Evolutionary conservation across 257 asterid genomes (phyloP), one percentile per base, ranked within the genome.

Genomic region (Fraxinus excelsior): DNA sequence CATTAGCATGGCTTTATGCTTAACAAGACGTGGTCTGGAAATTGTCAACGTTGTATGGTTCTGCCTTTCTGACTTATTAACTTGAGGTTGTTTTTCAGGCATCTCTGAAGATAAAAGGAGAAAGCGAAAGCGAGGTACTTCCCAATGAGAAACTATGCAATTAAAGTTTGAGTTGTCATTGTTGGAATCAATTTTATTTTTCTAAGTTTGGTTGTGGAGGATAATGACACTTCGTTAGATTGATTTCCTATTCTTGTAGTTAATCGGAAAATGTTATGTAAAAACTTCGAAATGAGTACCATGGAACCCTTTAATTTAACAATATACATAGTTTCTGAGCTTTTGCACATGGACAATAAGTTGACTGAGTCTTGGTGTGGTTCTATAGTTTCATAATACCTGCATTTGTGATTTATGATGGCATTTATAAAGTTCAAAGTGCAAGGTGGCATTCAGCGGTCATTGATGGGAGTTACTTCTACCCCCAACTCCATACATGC

Each of bases 81-180:
- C 70, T 7, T 70, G 0, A 38, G 4, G 4, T 46, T 71, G 0
- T 28, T 80, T 71, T 86, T 76, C 71, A 92, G 96, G 94, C 82
- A 25, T 88, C 90, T 60, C 77, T 91, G 91, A 91, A 88, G 92
- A 87, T 95, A 0, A 94, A 88, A 84, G 80, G 80, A 88, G 88
- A 91, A 91, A 82, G 90, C 89, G 87, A 92, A 80, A 78, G 97
- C 89, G 79, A 89, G 80, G 91, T 92, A 88, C 79, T 92, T 84
- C 79, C 96, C 96, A 12, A 0, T 82, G 87, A 89, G 97, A 51
- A 92, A 92, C 81, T 92, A 84, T 78, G 94, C 97, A 7, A 86
- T 92, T 53, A 90, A 90, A 73, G 96, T 87, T 71, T 90, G 85
- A 82, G 16, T 58, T 77, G 0, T 60, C 35, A 28, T 13, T 64